Conservation (phyloP, 306 rosid genomes). For the Sophora flavescens region DNA sequence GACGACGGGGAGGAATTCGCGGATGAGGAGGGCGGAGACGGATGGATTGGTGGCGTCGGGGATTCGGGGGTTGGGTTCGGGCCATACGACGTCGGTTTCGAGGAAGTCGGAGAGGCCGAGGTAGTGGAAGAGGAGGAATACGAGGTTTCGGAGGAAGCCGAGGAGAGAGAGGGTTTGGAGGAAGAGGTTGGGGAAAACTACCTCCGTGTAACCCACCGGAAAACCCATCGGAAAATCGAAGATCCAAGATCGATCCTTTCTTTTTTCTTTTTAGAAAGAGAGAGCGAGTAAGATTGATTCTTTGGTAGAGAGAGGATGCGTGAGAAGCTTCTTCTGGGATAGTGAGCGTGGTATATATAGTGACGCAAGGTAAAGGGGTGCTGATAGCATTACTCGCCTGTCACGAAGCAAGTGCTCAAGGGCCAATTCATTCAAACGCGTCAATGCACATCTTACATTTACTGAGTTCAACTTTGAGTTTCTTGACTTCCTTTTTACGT, state of each 20-base stretch:
- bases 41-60: constrained; percentile 54
- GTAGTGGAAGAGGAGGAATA: constrained; percentile 64
- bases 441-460: no score
- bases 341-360: background rate
- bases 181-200: constrained; percentile 71
- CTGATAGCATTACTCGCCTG: background rate
- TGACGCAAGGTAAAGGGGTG: background rate
- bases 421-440: background rate
- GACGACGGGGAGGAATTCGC: constrained; percentile 73
- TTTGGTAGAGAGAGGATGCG: constrained; percentile 6
- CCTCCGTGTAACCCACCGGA: constrained; percentile 83
- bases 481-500: no score
- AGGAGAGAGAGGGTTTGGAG: constrained; percentile 75
- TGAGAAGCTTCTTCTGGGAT: background rate
- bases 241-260: background rate
- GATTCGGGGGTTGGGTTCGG: constrained; percentile 40
- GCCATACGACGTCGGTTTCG: constrained; percentile 62
- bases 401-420: background rate
- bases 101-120: constrained; percentile 83
- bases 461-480: no score
- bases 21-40: constrained; percentile 70
- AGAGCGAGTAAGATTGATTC: background rate
- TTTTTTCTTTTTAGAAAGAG: constrained; percentile 1
- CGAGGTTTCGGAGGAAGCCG: constrained; percentile 70
- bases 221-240: constrained; percentile 67